These are phyloP conservation scores for Fusarium mundagurra DNA, from an alignment of 2,329 filamentous ascomycete species.

Conservation along the genomic window DNA sequence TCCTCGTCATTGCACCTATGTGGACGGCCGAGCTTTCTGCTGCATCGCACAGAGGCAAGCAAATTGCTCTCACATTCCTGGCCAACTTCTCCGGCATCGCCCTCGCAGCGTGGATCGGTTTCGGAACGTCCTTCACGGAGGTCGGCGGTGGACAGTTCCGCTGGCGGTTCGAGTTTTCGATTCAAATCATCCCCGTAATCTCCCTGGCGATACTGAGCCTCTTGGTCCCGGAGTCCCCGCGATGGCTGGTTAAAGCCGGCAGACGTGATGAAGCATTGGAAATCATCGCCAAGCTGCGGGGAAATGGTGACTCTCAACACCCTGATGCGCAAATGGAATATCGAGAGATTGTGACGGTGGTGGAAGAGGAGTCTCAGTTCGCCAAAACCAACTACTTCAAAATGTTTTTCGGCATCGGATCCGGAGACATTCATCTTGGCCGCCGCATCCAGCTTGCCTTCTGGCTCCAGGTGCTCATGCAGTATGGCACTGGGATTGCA, in stretches of 20 bases:
- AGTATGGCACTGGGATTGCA: conserved; percentile 37
- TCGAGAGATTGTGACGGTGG: conserved; percentile 51
- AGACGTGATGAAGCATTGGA: conserved; percentile 4
- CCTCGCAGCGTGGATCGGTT: conserved; percentile 50
- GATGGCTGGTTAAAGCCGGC: conserved; percentile 7
- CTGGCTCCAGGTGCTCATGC: conserved; percentile 52
- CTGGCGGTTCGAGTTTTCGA: conserved; percentile 6
- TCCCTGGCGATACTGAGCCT: not conserved
- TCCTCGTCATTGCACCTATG: conserved; percentile 59
- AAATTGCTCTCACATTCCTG: conserved; percentile 59
- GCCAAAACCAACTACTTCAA: conserved; percentile 52
- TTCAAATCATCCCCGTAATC: conserved; percentile 2
- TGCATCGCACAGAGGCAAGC: conserved; percentile 55
- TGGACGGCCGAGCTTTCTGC: conserved; percentile 59
- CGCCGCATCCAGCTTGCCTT: conserved; percentile 52
- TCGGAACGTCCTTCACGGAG: conserved; percentile 45
- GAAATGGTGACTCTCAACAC: not conserved
- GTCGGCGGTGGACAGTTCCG: not conserved
- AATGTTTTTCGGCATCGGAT: conserved; percentile 52
- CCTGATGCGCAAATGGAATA: conserved; percentile 41
- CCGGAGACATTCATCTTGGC: conserved; percentile 49
- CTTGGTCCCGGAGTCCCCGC: not conserved
- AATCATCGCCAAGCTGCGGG: not conserved
- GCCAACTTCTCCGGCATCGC: conserved; percentile 62
- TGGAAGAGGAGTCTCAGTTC: conserved; percentile 46